These are phyloP conservation scores for Tetracentron sinense DNA, from an alignment of 164 flowering plant genomes.

Conservation along the genomic window DNA sequence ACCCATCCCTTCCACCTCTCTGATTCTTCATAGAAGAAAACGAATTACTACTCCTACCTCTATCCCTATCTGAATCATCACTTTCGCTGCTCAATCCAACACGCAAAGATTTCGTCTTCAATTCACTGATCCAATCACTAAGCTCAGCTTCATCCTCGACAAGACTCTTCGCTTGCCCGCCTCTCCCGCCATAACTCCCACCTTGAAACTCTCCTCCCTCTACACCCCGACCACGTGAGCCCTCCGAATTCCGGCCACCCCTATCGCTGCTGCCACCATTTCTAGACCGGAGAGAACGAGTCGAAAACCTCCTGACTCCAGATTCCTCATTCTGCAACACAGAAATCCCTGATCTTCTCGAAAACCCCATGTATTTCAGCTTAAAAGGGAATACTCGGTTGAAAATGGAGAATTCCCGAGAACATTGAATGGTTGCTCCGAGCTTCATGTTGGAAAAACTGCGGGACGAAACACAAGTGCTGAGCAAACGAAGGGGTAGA, in stretches of 20 bases:
- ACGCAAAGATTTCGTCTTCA: constrained; percentile 39
- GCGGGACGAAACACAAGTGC: constrained; percentile 23
- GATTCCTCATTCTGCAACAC: background rate
- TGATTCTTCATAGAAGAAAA: constrained; percentile 2
- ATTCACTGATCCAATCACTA: constrained; percentile 60
- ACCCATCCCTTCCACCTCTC: constrained; percentile 9
- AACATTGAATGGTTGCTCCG: constrained; percentile 15
- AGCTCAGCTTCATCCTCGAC: constrained; percentile 76
- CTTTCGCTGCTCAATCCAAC: constrained; percentile 21
- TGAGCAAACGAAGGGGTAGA: constrained; percentile 34
- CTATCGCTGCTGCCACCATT: constrained; percentile 20
- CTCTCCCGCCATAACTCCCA: constrained; percentile 13
- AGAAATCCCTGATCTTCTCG: constrained; percentile 9
- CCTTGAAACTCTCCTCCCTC: constrained; percentile 11
- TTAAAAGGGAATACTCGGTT: constrained; percentile 43
- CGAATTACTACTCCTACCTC: constrained; percentile 6
- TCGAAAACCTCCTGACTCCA: constrained; percentile 26
- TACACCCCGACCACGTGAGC: constrained; percentile 8
- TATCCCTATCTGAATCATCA: constrained; percentile 22
- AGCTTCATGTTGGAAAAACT: constrained; percentile 28
- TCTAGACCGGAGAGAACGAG: constrained; percentile 33
- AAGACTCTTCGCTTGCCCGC: constrained; percentile 43
- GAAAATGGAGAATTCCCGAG: constrained; percentile 29
- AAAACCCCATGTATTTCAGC: constrained; percentile 21
- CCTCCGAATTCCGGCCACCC: constrained; percentile 7